Evolutionary conservation across 805 yeast genomes (phyloP).

Genomic region (Grigorovia humatica): DNA sequence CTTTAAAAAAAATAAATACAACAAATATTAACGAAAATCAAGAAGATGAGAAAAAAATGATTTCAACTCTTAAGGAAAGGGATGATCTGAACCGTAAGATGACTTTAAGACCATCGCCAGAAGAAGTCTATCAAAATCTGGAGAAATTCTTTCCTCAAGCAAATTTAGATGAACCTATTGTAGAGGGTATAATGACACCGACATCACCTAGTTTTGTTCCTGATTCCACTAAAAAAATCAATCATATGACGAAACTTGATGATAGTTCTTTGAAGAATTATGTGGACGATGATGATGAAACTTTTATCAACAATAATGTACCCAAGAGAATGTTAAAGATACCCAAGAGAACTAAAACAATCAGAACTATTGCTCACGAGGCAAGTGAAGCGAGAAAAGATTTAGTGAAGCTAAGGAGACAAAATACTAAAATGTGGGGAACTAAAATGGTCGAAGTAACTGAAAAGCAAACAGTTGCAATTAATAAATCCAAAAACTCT

Average conservation of each 20-base stretch:
- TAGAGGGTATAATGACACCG: conserved; percentile 60
- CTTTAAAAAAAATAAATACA: not conserved
- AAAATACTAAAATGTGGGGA: conserved; percentile 97
- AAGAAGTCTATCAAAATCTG: conserved; percentile 81
- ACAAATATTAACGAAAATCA: not conserved
- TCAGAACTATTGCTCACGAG: conserved; percentile 86
- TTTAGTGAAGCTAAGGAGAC: conserved; percentile 42
- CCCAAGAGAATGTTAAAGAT: conserved; percentile 3
- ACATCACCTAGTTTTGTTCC: conserved; percentile 34
- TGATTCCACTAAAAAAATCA: not conserved
- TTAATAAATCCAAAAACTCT: conserved; percentile 53
- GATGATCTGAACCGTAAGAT: conserved; percentile 28
- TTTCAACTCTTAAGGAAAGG: not conserved
- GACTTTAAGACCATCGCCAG: conserved; percentile 91
- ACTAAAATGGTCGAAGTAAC: conserved; percentile 85
- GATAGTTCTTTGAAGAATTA: not conserved
- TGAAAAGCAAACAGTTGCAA: conserved; percentile 55
- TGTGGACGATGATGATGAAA: not conserved
- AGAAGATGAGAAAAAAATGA: not conserved
- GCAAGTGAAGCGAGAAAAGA: conserved; percentile 55
- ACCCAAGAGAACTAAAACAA: conserved; percentile 75
- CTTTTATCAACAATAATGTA: not conserved
- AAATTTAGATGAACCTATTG: conserved; percentile 83
- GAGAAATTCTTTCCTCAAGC: conserved; percentile 90
- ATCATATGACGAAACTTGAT: no score